These are phyloP conservation scores for Boletus rubroflammeus DNA, from an alignment of 768 basidiomycete genomes.

Conservation along the genomic window DNA sequence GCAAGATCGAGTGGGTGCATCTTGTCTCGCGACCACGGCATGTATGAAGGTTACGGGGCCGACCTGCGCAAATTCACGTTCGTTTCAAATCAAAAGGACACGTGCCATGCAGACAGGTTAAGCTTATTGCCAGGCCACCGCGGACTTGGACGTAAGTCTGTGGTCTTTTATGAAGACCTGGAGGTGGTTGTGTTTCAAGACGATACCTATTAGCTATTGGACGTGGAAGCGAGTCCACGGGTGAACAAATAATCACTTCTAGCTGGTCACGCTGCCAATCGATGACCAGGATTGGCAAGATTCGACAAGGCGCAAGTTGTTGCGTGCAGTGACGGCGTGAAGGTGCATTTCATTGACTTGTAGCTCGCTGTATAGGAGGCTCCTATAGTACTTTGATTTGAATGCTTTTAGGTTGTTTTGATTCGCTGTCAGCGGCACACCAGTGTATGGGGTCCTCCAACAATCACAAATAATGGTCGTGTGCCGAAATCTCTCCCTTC, in stretches of 20 bases:
- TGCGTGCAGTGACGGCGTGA: neutral
- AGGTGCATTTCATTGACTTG: neutral
- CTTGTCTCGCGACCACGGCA: slow-evolving; percentile 7
- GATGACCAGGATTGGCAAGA: neutral
- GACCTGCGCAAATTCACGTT: slow-evolving; percentile 7
- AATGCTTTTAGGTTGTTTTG: too few relatives aligned
- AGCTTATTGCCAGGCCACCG: slow-evolving; percentile 18
- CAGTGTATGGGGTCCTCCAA: neutral
- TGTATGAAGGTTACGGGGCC: slow-evolving; percentile 17
- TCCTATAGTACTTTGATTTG: too few relatives aligned
- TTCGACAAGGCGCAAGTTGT: neutral
- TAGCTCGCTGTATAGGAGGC: neutral
- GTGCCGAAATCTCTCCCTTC: slow-evolving; percentile 9
- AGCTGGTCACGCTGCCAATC: too few relatives aligned
- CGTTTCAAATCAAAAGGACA: slow-evolving; percentile 1
- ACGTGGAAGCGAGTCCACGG: slow-evolving; percentile 1
- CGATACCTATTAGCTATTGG: slow-evolving; percentile 11
- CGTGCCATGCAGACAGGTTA: neutral
- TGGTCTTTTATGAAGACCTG: slow-evolving; percentile 3
- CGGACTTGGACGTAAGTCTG: slow-evolving; percentile 15
- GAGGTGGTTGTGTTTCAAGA: slow-evolving; percentile 3
- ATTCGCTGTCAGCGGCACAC: neutral
- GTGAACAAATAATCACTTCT: slow-evolving; percentile 2
- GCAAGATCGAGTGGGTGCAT: slow-evolving; percentile 6
- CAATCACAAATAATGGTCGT: slow-evolving; percentile 17